A percentile compares a stretch with the other conserved stretches of the same genome.
These are phyloP conservation scores for Teunomyces aglyptinius DNA, from an alignment of 805 yeast genomes.

Conservation along the genomic window DNA sequence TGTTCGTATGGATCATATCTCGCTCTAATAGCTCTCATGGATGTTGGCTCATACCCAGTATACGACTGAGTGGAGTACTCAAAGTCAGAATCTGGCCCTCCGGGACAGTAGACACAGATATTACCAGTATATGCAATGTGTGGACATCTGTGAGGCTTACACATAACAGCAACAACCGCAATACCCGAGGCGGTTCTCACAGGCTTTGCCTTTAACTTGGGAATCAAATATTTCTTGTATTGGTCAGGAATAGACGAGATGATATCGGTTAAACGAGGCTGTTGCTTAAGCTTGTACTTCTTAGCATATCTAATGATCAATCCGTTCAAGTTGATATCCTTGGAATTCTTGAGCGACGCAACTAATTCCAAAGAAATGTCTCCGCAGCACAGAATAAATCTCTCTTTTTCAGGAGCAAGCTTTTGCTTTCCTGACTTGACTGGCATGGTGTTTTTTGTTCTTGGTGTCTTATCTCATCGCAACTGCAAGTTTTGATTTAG, in stretches of 20 bases:
- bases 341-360: slow-evolving; percentile 66
- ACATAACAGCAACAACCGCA: slow-evolving; percentile 99
- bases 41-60: slow-evolving; percentile 98
- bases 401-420: slow-evolving; percentile 85
- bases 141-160: slow-evolving; percentile 98
- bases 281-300: slow-evolving; percentile 85
- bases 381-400: slow-evolving; percentile 89
- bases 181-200: slow-evolving; percentile 98
- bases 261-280: slow-evolving; percentile 93
- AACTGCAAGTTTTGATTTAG: slow-evolving; percentile 4
- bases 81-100: slow-evolving; percentile 98
- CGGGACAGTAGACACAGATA: slow-evolving; percentile 98
- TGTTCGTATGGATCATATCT: slow-evolving; percentile 98
- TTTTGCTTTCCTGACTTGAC: slow-evolving; percentile 48
- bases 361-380: slow-evolving; percentile 87
- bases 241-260: slow-evolving; percentile 95
- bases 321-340: slow-evolving; percentile 87
- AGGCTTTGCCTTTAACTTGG: slow-evolving; percentile 96
- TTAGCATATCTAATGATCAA: slow-evolving; percentile 81
- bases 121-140: slow-evolving; percentile 99
- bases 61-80: slow-evolving; percentile 98
- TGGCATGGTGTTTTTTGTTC: neutral
- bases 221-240: slow-evolving; percentile 84
- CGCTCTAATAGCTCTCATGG: slow-evolving; percentile 99
- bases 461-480: slow-evolving; percentile 11